Base-by-base conservation (phyloP, 2,329 filamentous ascomycete species). In the Trichoderma cornu-damae region DNA sequence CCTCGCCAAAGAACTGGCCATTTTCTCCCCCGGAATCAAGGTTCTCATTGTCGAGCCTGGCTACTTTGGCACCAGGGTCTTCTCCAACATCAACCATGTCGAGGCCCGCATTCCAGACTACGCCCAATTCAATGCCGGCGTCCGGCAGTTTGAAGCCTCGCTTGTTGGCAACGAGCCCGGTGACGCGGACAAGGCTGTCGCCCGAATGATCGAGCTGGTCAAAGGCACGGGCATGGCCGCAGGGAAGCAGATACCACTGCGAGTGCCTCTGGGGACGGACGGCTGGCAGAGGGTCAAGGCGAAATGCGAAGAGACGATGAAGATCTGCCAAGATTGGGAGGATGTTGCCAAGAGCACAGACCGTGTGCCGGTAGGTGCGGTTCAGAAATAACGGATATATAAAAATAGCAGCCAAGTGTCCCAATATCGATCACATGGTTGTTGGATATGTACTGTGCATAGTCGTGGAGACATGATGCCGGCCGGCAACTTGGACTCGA, bases 141-240 rank as follows among this genome's bases (percentile, higher is more conserved):
- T 67, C 2, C 44, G 61, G 9, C 57, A 63, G 3, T 57, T 51
- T 2, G 64, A 68, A 26, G 59, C 63, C 8, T 51, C 48, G 7
- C 7, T 66, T 8, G 58, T 60, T 1, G 52, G 51, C 0, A 68
- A 78, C 52, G 74, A 81, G 50, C 73, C 75, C 1, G 79, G 80
- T 3, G 79, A 83, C 59, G 75, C 79, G 3, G 61, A 61, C 0
- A 79, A 82, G 64, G 79, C 72, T 2, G 78, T 76, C 1, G 68
- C 73, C 20, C 73, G 73, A 0, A 80, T 82, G 69, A 81, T 82
- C 61, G 77, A 84, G 52, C 64, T 84, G 14, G 80, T 78, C 1
- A 71, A 78, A 11, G 74, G 80, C 12, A 78, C 77, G 3, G 69
- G 69, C 0, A 53, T 68, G n/a, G 69, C 61, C 1, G 63, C 60